Base-by-base conservation (phyloP, 2,329 filamentous ascomycete genomes). In the Trichocomaceae sp. region DNA sequence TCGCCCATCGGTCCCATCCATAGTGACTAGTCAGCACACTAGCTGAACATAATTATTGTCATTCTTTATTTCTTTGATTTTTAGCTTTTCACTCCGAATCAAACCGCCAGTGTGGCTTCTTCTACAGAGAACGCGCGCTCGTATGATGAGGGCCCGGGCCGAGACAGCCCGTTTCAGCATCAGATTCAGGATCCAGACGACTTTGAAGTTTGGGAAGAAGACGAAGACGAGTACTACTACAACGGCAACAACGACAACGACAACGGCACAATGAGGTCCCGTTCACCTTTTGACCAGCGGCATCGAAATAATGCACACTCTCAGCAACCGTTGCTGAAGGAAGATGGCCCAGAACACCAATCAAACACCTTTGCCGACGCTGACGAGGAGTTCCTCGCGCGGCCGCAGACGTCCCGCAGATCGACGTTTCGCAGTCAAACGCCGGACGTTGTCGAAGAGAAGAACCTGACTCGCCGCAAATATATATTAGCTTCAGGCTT, bases 401-500 rank as follows among this genome's bases (percentile, higher is more conserved):
- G 73, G 59, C 54, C 59, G 61, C 74, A 72, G 62, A 72, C 71
- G 58, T 70, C 76, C 44, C 78, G 83, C 54, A 77, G 82, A 55
- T 86, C 84, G 42, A 86, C 86, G 12, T 84, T 95, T 73, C 84
- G 87, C 65, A 90, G 89, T 66, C 80, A 83, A 63, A 91, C 87
- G 66, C 88, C 89, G n/a, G 80, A 83, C 57, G 76, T 79, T 49
- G 35, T 79, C 8, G 76, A 78, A 35, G 77, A 83, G 17, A 80
- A 81, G 60, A 73, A 79, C 57, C 85, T 84, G 44, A 90, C 88
- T 35, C 82, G 83, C 66, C 86, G 83, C 67, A 90, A 90, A 72
- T 97, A 99, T 73, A 86, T 87, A 22, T 89, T 92, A 68, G 92
- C 93, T 1, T 85, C 82, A 50, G 82, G 90, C 61, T 96, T 96